Evolutionary conservation across 305 asterid species (phyloP), one percentile per base, ranked within the genome.

Genomic region (Fraxinus floribunda): DNA sequence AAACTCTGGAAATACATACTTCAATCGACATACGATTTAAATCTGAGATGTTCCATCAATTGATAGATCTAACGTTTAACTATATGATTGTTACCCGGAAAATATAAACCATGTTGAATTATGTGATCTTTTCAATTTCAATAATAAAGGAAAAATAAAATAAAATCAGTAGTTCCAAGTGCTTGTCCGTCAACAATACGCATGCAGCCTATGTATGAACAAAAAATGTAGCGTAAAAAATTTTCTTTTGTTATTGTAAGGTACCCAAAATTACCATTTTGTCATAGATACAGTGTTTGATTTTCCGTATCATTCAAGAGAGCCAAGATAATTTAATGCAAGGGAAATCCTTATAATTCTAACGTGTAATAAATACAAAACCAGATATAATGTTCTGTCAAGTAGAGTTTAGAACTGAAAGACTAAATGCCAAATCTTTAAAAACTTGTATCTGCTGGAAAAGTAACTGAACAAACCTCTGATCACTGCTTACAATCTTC

Each of bases 401-500:
- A 13, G 57, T 13, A 3, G 57, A 46, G 10, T 18, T 20, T 3
- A 7, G 10, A 60, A 20, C 24, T 4, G 24, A 55, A 55, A 4
- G 9, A 16, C 3, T 7, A 57, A 18, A 9, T 22, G 26, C 18
- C 79, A 39, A 11, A 75, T 35, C 35, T 39, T 75, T 75, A 52
- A 41, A 20, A 6, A n/a, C 22, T 6, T 18, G 22, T 8, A 60
- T 60, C 70, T 57, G 7, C 66, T n/a, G 24, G 57, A 22, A 13
- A 46, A 46, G 57, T 46, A 46, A 13, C 57, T 46, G 5, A 46
- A 46, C 57, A 46, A 55, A 18, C 26, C 66, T 55, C 66, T 55
- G 10, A 29, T 41, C 62, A 24, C 46, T 30, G 22, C 60, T 91
- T 86, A 93, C 60, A 90, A 76, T 90, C 98, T 95, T 87, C 99